Evolutionary conservation across 768 basidiomycete species (phyloP).

Genomic region (Coprinopsis cinerea): DNA sequence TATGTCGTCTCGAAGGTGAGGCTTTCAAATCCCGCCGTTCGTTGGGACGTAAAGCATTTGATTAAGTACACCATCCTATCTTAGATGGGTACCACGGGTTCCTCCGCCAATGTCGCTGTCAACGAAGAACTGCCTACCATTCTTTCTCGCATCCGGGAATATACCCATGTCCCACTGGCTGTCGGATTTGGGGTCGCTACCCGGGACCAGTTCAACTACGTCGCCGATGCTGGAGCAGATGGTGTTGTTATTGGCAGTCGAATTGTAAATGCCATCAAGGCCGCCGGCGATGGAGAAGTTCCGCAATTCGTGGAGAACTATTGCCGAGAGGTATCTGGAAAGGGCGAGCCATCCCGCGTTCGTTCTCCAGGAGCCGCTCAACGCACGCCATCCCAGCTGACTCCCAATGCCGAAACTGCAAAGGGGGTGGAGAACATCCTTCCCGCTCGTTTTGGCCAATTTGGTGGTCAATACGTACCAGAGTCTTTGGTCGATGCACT

Average conservation of each 20-base stretch:
- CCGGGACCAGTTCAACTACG: slow-evolving; percentile 79
- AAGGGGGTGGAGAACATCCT: slow-evolving; percentile 31
- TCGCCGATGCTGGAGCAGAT: slow-evolving; percentile 85
- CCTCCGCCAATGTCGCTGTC: slow-evolving; percentile 65
- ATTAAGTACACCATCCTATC: slow-evolving; percentile 1
- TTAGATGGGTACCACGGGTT: slow-evolving; percentile 97
- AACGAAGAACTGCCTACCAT: slow-evolving; percentile 79
- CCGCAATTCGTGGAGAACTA: slow-evolving; percentile 59
- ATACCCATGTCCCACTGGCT: slow-evolving; percentile 77
- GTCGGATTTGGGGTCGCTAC: slow-evolving; percentile 97
- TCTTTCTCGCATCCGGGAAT: slow-evolving; percentile 73
- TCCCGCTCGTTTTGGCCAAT: slow-evolving; percentile 86
- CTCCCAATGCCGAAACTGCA: not conserved
- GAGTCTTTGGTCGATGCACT: slow-evolving; percentile 94
- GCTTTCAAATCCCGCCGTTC: slow-evolving; percentile 2
- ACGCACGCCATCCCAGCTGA: slow-evolving; percentile 13
- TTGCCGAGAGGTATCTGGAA: slow-evolving; percentile 63
- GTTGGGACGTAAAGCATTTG: too few species aligned
- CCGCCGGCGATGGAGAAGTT: slow-evolving; percentile 43
- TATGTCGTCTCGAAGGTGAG: slow-evolving; percentile 95
- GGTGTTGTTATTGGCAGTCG: slow-evolving; percentile 92
- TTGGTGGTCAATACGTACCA: slow-evolving; percentile 96
- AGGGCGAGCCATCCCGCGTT: slow-evolving; percentile 30
- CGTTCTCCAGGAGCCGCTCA: slow-evolving; percentile 25
- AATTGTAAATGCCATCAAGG: slow-evolving; percentile 75